Conservation (phyloP, 78 protist species). For the Reticulomyxa filosa region DNA sequence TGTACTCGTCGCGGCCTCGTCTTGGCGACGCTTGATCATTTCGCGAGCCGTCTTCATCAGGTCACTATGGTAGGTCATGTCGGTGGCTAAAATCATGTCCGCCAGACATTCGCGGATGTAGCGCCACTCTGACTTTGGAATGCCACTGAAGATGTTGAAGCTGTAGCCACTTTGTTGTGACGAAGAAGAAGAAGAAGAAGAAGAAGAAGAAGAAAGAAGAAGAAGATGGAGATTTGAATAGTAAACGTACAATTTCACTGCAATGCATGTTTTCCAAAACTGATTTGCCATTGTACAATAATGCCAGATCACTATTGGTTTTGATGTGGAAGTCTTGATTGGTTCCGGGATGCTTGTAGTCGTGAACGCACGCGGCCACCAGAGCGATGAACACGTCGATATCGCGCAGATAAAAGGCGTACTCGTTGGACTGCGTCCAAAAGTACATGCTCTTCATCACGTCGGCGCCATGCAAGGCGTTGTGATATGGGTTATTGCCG, state of each 20-base stretch:
- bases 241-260: too few relatives aligned
- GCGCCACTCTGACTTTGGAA: too few relatives aligned
- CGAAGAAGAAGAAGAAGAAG: too few relatives aligned
- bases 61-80: background rate
- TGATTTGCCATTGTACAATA: constrained; percentile 16
- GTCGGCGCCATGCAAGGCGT: background rate
- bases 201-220: too few relatives aligned
- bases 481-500: constrained; percentile 1
- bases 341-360: constrained; percentile 15
- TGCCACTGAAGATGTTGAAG: too few relatives aligned
- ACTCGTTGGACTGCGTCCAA: too few relatives aligned
- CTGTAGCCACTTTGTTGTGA: too few relatives aligned
- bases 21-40: too few relatives aligned
- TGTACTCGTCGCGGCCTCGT: too few relatives aligned
- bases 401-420: too few relatives aligned
- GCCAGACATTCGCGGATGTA: background rate
- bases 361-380: constrained; percentile 10
- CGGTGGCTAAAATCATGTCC: background rate
- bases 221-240: too few relatives aligned
- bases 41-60: too few relatives aligned
- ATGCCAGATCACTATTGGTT: background rate
- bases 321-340: background rate
- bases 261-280: constrained; percentile 16
- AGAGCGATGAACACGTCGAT: background rate
- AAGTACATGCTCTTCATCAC: background rate